Conservation (phyloP, 495 filamentous ascomycete species). For the Aspergillus olivimuriae region DNA sequence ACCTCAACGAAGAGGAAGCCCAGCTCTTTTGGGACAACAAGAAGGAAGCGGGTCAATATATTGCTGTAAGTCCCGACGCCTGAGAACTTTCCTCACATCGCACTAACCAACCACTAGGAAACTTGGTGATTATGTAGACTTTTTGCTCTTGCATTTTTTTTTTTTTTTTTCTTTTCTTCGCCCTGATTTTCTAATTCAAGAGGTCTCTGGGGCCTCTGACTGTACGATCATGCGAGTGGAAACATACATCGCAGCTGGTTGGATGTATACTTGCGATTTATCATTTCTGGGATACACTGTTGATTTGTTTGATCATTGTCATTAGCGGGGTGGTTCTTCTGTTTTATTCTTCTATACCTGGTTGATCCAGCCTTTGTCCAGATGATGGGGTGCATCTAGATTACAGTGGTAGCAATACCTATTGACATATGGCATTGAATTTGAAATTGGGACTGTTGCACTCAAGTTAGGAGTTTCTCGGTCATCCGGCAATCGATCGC, state of each 20-base stretch:
- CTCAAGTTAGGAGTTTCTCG: too few species aligned
- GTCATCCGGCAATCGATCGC: too few species aligned
- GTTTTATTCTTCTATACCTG: not conserved
- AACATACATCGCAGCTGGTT: conserved; percentile 1
- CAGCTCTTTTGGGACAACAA: conserved; percentile 73
- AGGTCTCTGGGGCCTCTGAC: too few species aligned
- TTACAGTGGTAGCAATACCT: not conserved
- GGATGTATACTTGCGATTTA: not conserved
- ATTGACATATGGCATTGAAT: not conserved
- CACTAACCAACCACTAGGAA: conserved; percentile 22
- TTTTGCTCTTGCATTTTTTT: not conserved
- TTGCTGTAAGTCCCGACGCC: conserved; percentile 63
- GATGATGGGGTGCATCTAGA: not conserved
- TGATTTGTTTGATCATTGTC: conserved; percentile 4
- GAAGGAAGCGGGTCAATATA: conserved; percentile 80
- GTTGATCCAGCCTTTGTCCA: not conserved
- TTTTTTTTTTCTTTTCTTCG: not conserved
- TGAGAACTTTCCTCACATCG: too few species aligned
- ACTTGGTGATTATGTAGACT: conserved; percentile 22
- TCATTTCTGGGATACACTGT: too few species aligned
- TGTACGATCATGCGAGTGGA: too few species aligned
- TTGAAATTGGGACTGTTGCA: too few species aligned
- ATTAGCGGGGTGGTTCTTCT: conserved; percentile 27
- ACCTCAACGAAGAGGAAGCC: conserved; percentile 65
- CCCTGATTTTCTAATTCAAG: not conserved